phyloP scores from a whole-genome alignment of 768 basidiomycete genomes.

The Sistotremastrum suecicum region DNA sequence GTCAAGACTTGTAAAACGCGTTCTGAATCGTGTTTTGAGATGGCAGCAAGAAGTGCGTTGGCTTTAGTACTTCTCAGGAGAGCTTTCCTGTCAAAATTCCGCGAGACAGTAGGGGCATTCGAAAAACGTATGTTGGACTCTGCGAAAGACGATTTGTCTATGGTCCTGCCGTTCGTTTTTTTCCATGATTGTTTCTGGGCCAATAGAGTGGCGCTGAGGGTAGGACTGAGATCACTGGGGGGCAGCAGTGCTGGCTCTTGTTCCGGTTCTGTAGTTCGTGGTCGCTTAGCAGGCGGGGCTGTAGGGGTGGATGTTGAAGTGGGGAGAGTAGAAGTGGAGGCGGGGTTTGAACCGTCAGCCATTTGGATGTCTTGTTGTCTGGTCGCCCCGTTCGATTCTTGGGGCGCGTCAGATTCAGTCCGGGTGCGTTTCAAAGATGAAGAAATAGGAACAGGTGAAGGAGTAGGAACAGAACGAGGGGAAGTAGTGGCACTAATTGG shows the following conservation, averaged over 20 bases:
- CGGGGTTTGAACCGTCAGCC: conserved; percentile 33
- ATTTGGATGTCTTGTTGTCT: conserved; percentile 29
- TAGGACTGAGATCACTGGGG: conserved; percentile 14
- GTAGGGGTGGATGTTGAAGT: conserved; percentile 4
- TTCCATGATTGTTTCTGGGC: conserved; percentile 21
- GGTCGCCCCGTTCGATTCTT: conserved; percentile 1
- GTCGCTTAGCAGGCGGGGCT: background rate
- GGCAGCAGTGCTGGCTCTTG: conserved; percentile 13
- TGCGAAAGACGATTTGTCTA: conserved; percentile 27
- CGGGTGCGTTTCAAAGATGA: conserved; percentile 43
- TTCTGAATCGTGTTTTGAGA: conserved; percentile 54
- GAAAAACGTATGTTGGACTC: conserved; percentile 43
- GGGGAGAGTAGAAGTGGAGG: conserved; percentile 30
- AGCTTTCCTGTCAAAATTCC: conserved; percentile 37
- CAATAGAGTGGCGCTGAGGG: conserved; percentile 27
- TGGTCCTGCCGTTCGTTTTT: conserved; percentile 29
- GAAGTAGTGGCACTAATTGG: conserved; percentile 12
- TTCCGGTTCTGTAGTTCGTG: background rate
- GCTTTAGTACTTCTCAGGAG: conserved; percentile 37
- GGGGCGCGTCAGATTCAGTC: conserved; percentile 46
- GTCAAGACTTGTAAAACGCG: conserved; percentile 52
- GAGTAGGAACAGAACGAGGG: conserved; percentile 11
- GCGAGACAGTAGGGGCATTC: conserved; percentile 44
- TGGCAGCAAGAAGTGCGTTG: conserved; percentile 46
- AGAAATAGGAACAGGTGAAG: conserved; percentile 8